Evolutionary conservation across 2,329 filamentous ascomycete species (phyloP).

Genomic region (Alternaria sp.): DNA sequence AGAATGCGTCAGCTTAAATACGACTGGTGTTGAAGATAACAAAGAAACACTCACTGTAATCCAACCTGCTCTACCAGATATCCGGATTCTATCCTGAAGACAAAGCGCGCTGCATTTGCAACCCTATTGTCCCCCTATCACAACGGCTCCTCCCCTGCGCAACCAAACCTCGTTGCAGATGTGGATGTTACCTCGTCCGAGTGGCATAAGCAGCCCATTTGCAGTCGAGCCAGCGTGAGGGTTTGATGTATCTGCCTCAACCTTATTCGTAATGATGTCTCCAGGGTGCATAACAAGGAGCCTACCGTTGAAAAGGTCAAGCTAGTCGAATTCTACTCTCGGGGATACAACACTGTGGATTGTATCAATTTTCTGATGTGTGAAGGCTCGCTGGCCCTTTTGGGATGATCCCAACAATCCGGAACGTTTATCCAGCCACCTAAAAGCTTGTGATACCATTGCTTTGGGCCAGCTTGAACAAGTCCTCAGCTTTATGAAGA

Average conservation of each 20-base stretch:
- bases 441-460: neutral
- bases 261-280: neutral
- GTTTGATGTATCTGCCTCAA: neutral
- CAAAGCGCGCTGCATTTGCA: neutral
- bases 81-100: neutral
- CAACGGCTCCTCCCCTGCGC: neutral
- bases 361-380: neutral
- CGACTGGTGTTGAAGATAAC: neutral
- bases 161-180: neutral
- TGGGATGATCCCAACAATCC: neutral
- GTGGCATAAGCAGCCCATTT: neutral
- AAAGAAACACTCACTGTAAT: constrained; percentile 24
- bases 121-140: neutral
- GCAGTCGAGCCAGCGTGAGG: neutral
- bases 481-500: neutral
- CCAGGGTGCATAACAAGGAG: neutral
- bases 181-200: neutral
- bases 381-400: neutral
- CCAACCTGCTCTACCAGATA: constrained; percentile 6
- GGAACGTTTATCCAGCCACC: neutral
- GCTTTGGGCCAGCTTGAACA: neutral
- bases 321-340: neutral
- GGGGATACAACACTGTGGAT: neutral
- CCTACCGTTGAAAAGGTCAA: neutral
- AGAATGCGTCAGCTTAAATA: constrained; percentile 22